These are phyloP conservation scores for Penicillium sp. DNA, from an alignment of 2,329 filamentous ascomycete species.

Conservation along the genomic window DNA sequence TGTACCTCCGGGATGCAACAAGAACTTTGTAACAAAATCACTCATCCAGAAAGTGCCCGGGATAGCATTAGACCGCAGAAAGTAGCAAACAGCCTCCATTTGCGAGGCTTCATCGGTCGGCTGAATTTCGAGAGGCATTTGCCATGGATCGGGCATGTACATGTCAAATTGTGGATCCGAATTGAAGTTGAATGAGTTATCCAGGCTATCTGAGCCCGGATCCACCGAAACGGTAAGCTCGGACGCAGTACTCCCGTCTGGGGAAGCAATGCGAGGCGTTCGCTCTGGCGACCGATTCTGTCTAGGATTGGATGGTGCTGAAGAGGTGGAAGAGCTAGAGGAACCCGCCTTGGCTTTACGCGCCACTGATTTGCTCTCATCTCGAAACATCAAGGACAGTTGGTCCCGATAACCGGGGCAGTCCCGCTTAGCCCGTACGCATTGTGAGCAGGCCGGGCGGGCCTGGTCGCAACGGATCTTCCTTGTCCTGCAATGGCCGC, in stretches of 20 bases:
- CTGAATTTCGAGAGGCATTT: slow-evolving; percentile 22
- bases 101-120: slow-evolving; percentile 26
- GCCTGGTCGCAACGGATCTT: slow-evolving; percentile 58
- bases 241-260: slow-evolving; percentile 20
- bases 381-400: slow-evolving; percentile 63
- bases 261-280: slow-evolving; percentile 26
- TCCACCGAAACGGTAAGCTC: slow-evolving; percentile 7
- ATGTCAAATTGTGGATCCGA: slow-evolving; percentile 16
- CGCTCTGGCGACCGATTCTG: slow-evolving; percentile 12
- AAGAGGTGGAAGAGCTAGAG: slow-evolving; percentile 1
- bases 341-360: slow-evolving; percentile 49
- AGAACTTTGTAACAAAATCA: slow-evolving; percentile 24
- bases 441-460: slow-evolving; percentile 62
- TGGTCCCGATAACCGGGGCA: slow-evolving; percentile 66
- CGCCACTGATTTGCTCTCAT: slow-evolving; percentile 63
- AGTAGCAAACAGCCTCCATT: slow-evolving; percentile 38
- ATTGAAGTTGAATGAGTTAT: slow-evolving; percentile 17
- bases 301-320: not conserved
- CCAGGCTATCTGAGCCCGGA: not conserved
- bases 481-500: slow-evolving; percentile 42
- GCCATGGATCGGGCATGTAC: slow-evolving; percentile 14
- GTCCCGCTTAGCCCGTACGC: slow-evolving; percentile 57
- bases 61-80: slow-evolving; percentile 35
- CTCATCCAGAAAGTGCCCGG: slow-evolving; percentile 28
- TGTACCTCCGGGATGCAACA: slow-evolving; percentile 16